phyloP scores from a whole-genome alignment of 2,329 filamentous ascomycete genomes.

The Endoconidiophora polonica region DNA sequence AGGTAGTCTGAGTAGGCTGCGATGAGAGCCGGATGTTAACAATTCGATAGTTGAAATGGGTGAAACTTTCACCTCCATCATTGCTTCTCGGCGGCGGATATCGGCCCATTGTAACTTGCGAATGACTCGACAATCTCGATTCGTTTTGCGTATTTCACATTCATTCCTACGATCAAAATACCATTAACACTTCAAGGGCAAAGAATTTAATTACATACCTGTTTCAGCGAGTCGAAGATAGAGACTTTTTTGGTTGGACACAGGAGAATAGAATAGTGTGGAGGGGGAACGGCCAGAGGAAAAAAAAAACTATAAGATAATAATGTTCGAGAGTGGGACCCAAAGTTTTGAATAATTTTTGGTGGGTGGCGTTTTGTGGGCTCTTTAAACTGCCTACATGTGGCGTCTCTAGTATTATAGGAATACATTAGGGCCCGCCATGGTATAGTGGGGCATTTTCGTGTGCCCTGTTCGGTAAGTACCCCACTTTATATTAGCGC shows the following conservation, averaged over 20 bases:
- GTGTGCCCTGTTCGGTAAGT: neutral
- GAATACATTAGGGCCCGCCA: conserved; percentile 10
- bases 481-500: neutral
- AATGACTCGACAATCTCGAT: no score
- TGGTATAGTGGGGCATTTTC: neutral
- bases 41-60: no score
- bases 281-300: neutral
- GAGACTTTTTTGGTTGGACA: conserved; percentile 12
- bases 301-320: conserved; percentile 9
- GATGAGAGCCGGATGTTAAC: neutral
- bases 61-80: no score
- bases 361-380: conserved; percentile 13
- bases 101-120: no score
- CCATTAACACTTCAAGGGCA: neutral
- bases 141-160: no score
- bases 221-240: conserved; percentile 11
- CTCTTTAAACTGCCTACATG: neutral
- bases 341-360: conserved; percentile 8
- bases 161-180: no score
- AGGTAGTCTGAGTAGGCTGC: neutral
- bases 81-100: no score
- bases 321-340: neutral
- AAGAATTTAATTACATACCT: conserved; percentile 9
- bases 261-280: conserved; percentile 9
- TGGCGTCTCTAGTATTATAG: neutral